phyloP scores from a whole-genome alignment of 805 yeast species.

The Tetrapisispora taiwanensis region DNA sequence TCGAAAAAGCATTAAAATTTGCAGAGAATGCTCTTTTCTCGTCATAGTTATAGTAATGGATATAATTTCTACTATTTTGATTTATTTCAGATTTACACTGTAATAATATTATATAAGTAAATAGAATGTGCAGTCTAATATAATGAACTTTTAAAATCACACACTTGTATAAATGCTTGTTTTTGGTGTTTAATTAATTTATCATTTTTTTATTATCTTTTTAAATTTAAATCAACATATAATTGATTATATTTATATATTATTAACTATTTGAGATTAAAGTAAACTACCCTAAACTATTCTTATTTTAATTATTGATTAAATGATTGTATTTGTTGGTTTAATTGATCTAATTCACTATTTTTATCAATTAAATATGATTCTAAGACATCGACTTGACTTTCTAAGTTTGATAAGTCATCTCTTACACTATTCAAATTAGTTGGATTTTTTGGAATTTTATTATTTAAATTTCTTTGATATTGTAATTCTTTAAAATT shows the following conservation, averaged over 20 bases:
- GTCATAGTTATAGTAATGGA: neutral
- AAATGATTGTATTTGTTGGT: constrained; percentile 2
- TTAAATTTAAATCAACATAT: neutral
- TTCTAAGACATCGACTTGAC: constrained; percentile 66
- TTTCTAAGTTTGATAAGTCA: constrained; percentile 61
- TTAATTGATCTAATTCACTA: constrained; percentile 38
- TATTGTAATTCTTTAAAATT: constrained; percentile 56
- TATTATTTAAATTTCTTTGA: constrained; percentile 2
- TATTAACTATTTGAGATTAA: neutral
- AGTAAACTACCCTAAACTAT: neutral
- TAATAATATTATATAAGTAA: neutral
- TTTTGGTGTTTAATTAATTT: too few relatives aligned
- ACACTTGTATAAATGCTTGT: too few relatives aligned
- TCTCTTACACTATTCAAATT: constrained; percentile 43
- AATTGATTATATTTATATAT: neutral
- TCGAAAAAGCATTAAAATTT: constrained; percentile 20
- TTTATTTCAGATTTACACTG: neutral
- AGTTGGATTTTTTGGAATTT: constrained; percentile 4
- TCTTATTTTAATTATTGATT: neutral
- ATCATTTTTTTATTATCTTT: neutral
- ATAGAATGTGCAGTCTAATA: neutral
- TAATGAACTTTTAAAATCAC: neutral
- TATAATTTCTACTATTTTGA: neutral
- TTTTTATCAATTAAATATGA: constrained; percentile 55
- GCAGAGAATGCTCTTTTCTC: constrained; percentile 10